Base-by-base conservation (phyloP, 148 eudicot species). In the Heliosperma pusillum region DNA sequence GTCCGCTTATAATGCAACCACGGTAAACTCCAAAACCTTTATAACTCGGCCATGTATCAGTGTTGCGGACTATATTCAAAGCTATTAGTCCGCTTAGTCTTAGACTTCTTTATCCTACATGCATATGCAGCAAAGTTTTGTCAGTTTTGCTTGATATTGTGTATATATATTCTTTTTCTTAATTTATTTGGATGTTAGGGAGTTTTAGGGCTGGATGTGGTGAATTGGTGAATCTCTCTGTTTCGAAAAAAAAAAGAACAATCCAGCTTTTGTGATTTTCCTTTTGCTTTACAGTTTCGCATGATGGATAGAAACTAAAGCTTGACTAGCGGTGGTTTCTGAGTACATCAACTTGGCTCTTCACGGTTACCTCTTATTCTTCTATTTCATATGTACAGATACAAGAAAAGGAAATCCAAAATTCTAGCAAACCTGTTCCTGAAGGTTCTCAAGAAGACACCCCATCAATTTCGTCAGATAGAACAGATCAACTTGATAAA, bases 401-500 rank as follows among this genome's bases (percentile, higher is more conserved):
- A 76, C 89, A 87, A 77, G 98, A 78, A 66, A 92, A 89, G 85
- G 78, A 86, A 75, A 70, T 73, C 76, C 88, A 88, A 71, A 80
- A 69, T 83, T 56, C 80, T 33, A 64, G 76, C 79, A 66, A 79
- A 62, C 66, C 84, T 75, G 86, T 64, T 73, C 56, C 87, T 25
- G 94, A 92, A 76, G 85, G 52, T 56, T 71, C 90, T 76, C 78
- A 81, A 17, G 83, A 80, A 81, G 93, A 86, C 76, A 30, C 72
- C 56, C 53, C 42, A 1, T 70, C 74, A 24, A 81, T 81, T 64
- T 77, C 65, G 73, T 76, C 87, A 20, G 76, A 75, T 73, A 89
- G 80, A 76, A 84, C 79, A 57, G 86, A 83, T 81, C 80, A 78
- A 76, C 72, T 20, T 40, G 62, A 67, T 61, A 91, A 88, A 73